Percentiles rank a stretch among this genome's conserved stretches.
Evolutionary conservation across 2,329 filamentous ascomycete genomes (phyloP).

Genomic region (Cytospora leucostoma): DNA sequence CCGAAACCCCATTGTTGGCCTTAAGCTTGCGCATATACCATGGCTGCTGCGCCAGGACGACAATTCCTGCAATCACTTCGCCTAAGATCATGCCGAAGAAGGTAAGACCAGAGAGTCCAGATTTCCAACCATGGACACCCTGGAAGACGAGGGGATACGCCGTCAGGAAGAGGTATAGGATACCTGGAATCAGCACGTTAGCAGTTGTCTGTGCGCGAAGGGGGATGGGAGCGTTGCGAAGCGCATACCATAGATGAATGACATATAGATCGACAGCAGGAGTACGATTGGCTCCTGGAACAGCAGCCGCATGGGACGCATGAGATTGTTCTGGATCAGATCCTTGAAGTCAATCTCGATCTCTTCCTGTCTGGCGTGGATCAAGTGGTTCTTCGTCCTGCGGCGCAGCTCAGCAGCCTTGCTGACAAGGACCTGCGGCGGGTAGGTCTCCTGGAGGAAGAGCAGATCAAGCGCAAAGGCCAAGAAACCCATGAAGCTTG

Average conservation of each 20-base stretch:
- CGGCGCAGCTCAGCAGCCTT: slow-evolving; percentile 64
- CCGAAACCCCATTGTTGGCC: slow-evolving; percentile 65
- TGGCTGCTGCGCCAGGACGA: slow-evolving; percentile 64
- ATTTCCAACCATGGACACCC: slow-evolving; percentile 67
- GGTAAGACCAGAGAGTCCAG: slow-evolving; percentile 72
- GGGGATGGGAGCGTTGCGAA: slow-evolving; percentile 30
- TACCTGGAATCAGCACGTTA: slow-evolving; percentile 33
- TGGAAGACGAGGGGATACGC: slow-evolving; percentile 83
- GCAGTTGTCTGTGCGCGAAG: not conserved
- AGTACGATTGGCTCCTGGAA: slow-evolving; percentile 70
- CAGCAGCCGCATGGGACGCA: slow-evolving; percentile 65
- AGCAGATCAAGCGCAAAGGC: slow-evolving; percentile 61
- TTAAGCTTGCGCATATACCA: slow-evolving; percentile 69
- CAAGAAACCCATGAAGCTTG: slow-evolving; percentile 62
- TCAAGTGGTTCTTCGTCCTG: slow-evolving; percentile 68
- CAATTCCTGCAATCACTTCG: slow-evolving; percentile 66
- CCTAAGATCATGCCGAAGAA: slow-evolving; percentile 85
- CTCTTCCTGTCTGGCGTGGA: slow-evolving; percentile 72
- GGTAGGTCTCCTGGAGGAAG: slow-evolving; percentile 70
- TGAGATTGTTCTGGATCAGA: slow-evolving; percentile 66
- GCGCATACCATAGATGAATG: slow-evolving; percentile 65
- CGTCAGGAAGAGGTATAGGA: slow-evolving; percentile 84
- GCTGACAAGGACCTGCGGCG: slow-evolving; percentile 62
- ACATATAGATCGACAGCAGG: slow-evolving; percentile 69
- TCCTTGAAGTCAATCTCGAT: slow-evolving; percentile 67